Evolutionary conservation across 106 monocot species (phyloP), one percentile per base, ranked within the genome.

Genomic region (Hemerocallis citrina): DNA sequence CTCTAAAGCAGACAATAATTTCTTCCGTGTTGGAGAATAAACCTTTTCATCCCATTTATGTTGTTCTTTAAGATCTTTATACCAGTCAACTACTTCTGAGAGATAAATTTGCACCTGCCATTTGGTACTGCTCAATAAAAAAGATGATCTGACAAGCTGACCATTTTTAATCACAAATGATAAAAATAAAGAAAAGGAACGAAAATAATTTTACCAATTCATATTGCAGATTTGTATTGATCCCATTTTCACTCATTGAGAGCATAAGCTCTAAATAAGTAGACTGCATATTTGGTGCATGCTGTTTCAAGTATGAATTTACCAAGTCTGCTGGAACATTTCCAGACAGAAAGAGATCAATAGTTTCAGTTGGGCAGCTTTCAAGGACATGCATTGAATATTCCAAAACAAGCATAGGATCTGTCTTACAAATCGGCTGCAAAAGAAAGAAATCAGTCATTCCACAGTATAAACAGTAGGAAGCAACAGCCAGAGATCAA

Each of bases 241-340:
- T 76, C 27, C 72, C 82, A 73, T 74, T 81, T 49, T 79, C 84
- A 66, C 74, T 82, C 87, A 98, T 87, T 50, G 91, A 84, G 27
- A 98, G 81, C 90, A 98, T 98, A 20, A 98, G 84, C 62, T 99
- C 98, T 40, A 99, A 72, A 72, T 99, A 99, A 45, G 79, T 88
- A 44, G 98, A 92, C 62, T 99, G 98, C 85, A 99, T 70, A 35
- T 79, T 82, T 57, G 98, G 88, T 58, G 92, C 81, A 85, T 85
- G 88, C 71, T 92, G 79, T 61, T 99, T 99, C 55, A 99, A 74
- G 54, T 99, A 99, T 62, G 98, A 99, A 70, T 99, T 92, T 39
- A 99, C 92, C 77, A 99, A 63, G 68, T 92, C 92, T 36, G 98
- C 84, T 25, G 88, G 98, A 70, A 99, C 72, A 85, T 99, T 99